Percentiles rank a stretch among this genome's conserved stretches.
phyloP scores from a whole-genome alignment of 2,329 filamentous ascomycete genomes.

The Nemania sp. region DNA sequence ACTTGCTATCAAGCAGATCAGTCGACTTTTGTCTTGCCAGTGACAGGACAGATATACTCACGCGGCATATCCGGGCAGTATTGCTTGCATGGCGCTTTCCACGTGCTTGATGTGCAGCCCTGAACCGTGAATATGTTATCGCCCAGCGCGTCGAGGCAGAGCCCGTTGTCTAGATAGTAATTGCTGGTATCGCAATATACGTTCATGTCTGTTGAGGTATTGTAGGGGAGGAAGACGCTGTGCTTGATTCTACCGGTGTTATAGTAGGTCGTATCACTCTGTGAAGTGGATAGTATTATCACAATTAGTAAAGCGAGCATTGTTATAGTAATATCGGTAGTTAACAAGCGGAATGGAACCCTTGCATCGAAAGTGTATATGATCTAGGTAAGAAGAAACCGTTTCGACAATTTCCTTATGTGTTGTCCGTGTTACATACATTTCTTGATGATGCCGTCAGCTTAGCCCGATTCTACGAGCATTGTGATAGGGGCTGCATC shows the following conservation, averaged over 20 bases:
- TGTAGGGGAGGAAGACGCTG: constrained; percentile 28
- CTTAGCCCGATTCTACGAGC: no score
- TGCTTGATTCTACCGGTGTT: constrained; percentile 8
- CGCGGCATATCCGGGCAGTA: constrained; percentile 26
- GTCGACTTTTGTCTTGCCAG: not conserved
- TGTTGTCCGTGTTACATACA: no score
- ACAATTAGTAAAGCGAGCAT: not conserved
- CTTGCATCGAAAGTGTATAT: no score
- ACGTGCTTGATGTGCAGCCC: constrained; percentile 35
- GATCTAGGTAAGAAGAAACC: no score
- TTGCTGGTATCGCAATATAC: constrained; percentile 35
- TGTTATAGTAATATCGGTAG: no score
- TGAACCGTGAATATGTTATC: constrained; percentile 37
- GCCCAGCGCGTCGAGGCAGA: constrained; percentile 34
- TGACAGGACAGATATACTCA: constrained; percentile 13
- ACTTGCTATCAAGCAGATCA: not conserved
- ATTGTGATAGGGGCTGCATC: no score
- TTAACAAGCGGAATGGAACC: no score
- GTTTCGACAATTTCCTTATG: no score
- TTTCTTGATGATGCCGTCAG: no score
- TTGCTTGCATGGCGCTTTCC: constrained; percentile 33
- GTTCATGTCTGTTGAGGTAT: constrained; percentile 22
- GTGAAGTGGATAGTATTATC: not conserved
- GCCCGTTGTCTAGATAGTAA: constrained; percentile 37
- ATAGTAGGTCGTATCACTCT: constrained; percentile 11